Conservation (phyloP, 1,284 basidiomycete species). For the Cryptococcus depauperatus region DNA sequence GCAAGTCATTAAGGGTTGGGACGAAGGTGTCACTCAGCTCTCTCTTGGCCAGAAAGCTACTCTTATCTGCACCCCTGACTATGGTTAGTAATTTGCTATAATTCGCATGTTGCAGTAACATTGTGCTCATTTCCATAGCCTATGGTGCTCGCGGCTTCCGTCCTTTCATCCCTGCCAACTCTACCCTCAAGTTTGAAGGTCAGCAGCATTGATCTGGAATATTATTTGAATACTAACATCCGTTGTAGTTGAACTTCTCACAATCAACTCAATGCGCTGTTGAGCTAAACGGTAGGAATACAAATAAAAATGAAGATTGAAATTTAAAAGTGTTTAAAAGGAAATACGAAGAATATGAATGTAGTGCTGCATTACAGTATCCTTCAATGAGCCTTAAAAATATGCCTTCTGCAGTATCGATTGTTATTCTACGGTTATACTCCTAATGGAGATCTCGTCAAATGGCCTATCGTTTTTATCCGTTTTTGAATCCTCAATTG, state of each 20-base stretch:
- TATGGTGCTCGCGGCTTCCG: conserved; percentile 53
- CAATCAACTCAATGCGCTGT: conserved; percentile 51
- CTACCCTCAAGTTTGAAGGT: conserved; percentile 62
- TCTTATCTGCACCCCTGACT: conserved; percentile 49
- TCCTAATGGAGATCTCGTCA: conserved; percentile 74
- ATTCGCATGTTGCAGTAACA: not conserved
- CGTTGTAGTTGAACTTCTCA: conserved; percentile 58
- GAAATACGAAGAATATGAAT: not conserved
- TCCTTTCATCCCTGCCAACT: conserved; percentile 68
- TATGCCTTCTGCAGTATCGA: no score
- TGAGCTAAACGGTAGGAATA: not conserved
- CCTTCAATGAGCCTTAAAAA: not conserved
- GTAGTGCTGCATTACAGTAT: not conserved
- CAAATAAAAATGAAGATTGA: not conserved
- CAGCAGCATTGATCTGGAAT: conserved; percentile 42
- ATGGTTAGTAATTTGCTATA: conserved; percentile 16
- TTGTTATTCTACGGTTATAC: conserved; percentile 15
- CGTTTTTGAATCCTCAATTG: conserved; percentile 58
- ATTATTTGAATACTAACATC: not conserved
- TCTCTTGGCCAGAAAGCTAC: conserved; percentile 69
- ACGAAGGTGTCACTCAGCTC: conserved; percentile 58
- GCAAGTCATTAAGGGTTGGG: conserved; percentile 58
- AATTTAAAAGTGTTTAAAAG: not conserved
- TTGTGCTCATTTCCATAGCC: conserved; percentile 12
- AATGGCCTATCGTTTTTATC: conserved; percentile 74